A percentile compares a stretch with the other conserved stretches of the same genome.
Conservation (phyloP, 2,329 filamentous ascomycete genomes). For the Fusarium keratoplasticum region DNA sequence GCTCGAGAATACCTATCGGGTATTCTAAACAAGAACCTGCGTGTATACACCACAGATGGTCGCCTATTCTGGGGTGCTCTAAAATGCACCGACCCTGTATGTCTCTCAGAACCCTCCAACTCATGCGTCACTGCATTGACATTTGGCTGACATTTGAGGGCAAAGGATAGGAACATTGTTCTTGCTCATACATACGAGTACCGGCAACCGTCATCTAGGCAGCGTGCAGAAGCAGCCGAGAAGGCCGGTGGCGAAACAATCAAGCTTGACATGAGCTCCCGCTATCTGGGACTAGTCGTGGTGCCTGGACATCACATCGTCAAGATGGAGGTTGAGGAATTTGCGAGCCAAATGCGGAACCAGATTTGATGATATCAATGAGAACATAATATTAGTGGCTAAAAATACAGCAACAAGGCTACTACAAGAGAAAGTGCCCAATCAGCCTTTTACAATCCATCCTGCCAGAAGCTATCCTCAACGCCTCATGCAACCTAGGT, state of each 20-base stretch:
- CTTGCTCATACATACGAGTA: conserved; percentile 91
- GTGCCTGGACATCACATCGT: conserved; percentile 87
- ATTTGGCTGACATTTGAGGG: conserved; percentile 2
- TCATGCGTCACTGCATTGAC: neutral
- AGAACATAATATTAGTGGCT: conserved; percentile 42
- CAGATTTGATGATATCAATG: conserved; percentile 20
- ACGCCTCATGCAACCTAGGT: conserved; percentile 45
- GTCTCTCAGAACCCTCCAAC: conserved; percentile 45
- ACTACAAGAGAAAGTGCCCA: conserved; percentile 39
- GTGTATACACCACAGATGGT: conserved; percentile 82
- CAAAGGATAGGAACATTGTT: conserved; percentile 87
- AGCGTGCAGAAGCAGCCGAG: conserved; percentile 53
- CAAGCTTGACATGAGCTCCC: conserved; percentile 80
- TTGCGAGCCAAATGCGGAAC: conserved; percentile 63
- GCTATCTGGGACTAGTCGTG: conserved; percentile 90
- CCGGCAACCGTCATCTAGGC: conserved; percentile 73
- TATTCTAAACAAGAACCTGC: conserved; percentile 82
- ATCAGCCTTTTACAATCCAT: conserved; percentile 39
- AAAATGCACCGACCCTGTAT: conserved; percentile 93
- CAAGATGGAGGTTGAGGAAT: conserved; percentile 90
- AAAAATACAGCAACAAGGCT: conserved; percentile 44
- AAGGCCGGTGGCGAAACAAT: conserved; percentile 56
- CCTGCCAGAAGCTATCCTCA: conserved; percentile 37
- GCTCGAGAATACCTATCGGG: conserved; percentile 69
- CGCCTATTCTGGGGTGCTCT: conserved; percentile 91